Evolutionary conservation across 83 land plant genomes (phyloP).

Genomic region (Diphasiastrum complanatum): DNA sequence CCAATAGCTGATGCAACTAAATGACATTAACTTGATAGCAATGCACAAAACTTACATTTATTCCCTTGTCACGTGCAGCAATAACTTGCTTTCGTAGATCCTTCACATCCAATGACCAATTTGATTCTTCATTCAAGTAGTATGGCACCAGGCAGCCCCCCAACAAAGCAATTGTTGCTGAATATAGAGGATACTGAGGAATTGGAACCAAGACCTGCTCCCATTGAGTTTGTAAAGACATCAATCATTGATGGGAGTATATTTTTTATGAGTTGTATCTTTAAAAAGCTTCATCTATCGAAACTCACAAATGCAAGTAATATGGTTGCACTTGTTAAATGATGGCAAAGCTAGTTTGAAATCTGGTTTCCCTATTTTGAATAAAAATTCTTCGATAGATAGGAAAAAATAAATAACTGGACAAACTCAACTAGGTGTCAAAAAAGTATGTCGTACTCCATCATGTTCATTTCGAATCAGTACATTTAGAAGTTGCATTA

Average conservation of each 20-base stretch:
- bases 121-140: slow-evolving; percentile 77
- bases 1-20: too few species aligned
- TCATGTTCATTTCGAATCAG: slow-evolving; percentile 69
- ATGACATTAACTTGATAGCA: too few species aligned
- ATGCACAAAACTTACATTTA: slow-evolving; percentile 50
- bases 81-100: slow-evolving; percentile 51
- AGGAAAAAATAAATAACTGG: too few species aligned
- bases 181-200: slow-evolving; percentile 97
- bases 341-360: too few species aligned
- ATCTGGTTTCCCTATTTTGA: too few species aligned
- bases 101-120: slow-evolving; percentile 75
- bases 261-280: too few species aligned
- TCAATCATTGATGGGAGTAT: too few species aligned
- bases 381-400: too few species aligned
- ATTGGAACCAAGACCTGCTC: slow-evolving; percentile 91
- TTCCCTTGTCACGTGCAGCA: slow-evolving; percentile 64
- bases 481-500: slow-evolving; percentile 74
- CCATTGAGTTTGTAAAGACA: too few species aligned
- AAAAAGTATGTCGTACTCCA: slow-evolving; percentile 46
- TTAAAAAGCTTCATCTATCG: too few species aligned
- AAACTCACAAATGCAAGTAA: too few species aligned
- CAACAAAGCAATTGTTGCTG: slow-evolving; percentile 70
- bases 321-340: too few species aligned
- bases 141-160: slow-evolving; percentile 96
- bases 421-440: neutral